Base-by-base conservation (phyloP, 768 basidiomycete genomes). In the Macrolepiota albuminosa region DNA sequence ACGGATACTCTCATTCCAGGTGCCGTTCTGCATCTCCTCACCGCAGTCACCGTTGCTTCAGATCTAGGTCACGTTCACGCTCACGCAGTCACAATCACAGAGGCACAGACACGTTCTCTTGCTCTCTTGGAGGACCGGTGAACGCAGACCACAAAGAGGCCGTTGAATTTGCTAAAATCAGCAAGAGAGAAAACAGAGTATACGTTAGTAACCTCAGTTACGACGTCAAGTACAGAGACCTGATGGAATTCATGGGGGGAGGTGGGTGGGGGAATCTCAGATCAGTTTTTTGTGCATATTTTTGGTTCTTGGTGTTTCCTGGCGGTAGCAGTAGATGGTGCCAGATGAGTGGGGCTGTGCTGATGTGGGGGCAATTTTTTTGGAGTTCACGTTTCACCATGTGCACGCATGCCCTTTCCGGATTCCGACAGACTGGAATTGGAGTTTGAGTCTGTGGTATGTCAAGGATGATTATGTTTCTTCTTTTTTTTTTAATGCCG, bases 231-330 rank as follows among this genome's bases (percentile, higher is more conserved):
- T 98, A 96, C 79, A 86, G 94, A 77, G 97, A 98, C 81, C 82
- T 99, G 76, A 94, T 95, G 85, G 94, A 98, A 87, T 98, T 97
- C 74, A 96, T 97, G 94, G 85, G 92, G 89, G 92, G 93, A 94
- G 95, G 95, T 97, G 92, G 89, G 95, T 95, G 78, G 85, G 84
- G 86, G 87, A 83, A 85, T 85, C 80, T 80, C 76, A 82, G 78
- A 72, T 72, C 71, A 70, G 71, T 75, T 86, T 78, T 84, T 82
- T 74, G 76, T 72, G 77, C 69, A 74, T 69, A 64, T 71, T 73
- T 65, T 68, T 70, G 59, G 58, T 71, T 60, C 45, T 56, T 10
- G 69, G 69, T 71, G 67, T 67, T 69, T 43, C 61, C 64, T 71
- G 67, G 68, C 67, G 61, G 71, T 59, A 62, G 71, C 67, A 72